Conservation (phyloP, 306 rosid species). For the Acacia acuminata region DNA sequence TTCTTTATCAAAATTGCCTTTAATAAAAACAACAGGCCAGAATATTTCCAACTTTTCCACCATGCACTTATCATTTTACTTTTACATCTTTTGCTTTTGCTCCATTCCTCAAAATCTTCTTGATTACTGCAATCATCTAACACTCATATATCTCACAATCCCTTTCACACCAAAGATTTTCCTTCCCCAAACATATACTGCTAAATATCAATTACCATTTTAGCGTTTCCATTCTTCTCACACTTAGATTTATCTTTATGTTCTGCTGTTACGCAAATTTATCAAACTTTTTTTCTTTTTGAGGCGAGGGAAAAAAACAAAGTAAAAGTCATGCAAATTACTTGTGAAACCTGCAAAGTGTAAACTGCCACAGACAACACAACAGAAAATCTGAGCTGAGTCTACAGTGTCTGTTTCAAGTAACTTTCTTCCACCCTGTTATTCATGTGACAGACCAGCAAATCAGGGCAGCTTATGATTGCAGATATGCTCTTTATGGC, state of each 20-base stretch:
- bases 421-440: background rate
- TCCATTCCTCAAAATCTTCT: background rate
- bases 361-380: background rate
- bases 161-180: background rate
- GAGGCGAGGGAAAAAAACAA: too few relatives aligned
- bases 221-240: background rate
- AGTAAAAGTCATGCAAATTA: background rate
- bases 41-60: background rate
- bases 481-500: background rate
- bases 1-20: background rate
- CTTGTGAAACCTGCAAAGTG: constrained; percentile 40
- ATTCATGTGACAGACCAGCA: background rate
- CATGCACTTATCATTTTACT: background rate
- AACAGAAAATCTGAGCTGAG: background rate
- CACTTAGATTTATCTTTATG: background rate
- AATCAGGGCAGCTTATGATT: background rate
- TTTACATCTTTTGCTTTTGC: background rate
- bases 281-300: background rate
- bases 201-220: background rate
- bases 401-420: background rate
- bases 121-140: background rate
- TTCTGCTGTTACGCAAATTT: too few relatives aligned
- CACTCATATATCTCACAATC: background rate
- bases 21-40: background rate
- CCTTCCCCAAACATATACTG: background rate